phyloP scores from a whole-genome alignment of 345 rosid species.

The Corymbia maculata region DNA sequence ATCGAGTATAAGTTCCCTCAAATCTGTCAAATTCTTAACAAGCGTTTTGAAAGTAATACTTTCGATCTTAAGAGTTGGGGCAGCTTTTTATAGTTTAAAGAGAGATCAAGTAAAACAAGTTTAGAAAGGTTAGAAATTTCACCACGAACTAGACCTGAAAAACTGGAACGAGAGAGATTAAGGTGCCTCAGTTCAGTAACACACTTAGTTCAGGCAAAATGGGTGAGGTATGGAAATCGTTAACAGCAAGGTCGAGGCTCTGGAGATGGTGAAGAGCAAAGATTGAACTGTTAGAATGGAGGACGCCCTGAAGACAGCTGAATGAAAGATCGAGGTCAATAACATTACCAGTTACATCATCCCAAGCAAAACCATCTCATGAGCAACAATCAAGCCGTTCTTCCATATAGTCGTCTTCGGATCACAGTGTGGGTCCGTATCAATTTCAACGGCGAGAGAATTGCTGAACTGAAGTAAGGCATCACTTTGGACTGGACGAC shows the following conservation, averaged over 20 bases:
- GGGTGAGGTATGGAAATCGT: neutral
- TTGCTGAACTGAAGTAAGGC: neutral
- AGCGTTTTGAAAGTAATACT: neutral
- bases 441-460: neutral
- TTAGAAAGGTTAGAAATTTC: slow-evolving; percentile 1
- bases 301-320: neutral
- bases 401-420: neutral
- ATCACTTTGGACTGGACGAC: neutral
- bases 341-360: neutral
- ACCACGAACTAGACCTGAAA: neutral
- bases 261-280: neutral
- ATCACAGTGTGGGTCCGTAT: fast-evolving
- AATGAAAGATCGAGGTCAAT: neutral
- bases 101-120: neutral
- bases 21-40: neutral
- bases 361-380: neutral
- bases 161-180: neutral
- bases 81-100: too few relatives aligned
- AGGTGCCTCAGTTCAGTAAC: neutral
- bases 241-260: neutral
- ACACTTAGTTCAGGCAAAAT: neutral
- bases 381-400: neutral
- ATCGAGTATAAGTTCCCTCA: neutral
- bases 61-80: neutral
- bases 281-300: neutral